These are phyloP conservation scores for Rhizopus arrhizus DNA, from an alignment of 371 early-diverging fungal genomes.

Conservation along the genomic window DNA sequence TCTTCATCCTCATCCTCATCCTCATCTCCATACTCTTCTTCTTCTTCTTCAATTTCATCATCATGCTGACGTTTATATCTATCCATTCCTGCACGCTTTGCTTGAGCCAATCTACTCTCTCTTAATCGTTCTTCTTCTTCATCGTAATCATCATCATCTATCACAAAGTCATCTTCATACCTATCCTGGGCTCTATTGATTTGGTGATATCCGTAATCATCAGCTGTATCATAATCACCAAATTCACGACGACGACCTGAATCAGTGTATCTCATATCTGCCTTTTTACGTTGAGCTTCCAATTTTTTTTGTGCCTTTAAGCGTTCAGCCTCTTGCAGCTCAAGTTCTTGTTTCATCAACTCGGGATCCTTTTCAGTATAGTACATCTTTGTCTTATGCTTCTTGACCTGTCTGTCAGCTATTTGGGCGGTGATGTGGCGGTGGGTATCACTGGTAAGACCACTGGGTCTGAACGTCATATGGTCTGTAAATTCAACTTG, in stretches of 20 bases:
- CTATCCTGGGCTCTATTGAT: constrained; percentile 27
- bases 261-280: constrained; percentile 34
- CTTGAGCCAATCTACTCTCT: constrained; percentile 34
- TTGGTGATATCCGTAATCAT: constrained; percentile 19
- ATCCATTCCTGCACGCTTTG: constrained; percentile 34
- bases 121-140: constrained; percentile 42
- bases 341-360: constrained; percentile 40
- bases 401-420: constrained; percentile 66
- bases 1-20: constrained; percentile 44
- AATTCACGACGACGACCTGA: constrained; percentile 21
- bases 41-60: constrained; percentile 39
- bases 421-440: constrained; percentile 68
- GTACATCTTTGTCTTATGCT: constrained; percentile 66
- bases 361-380: constrained; percentile 67
- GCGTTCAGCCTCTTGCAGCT: constrained; percentile 45
- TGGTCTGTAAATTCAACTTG: constrained; percentile 66
- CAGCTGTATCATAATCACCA: constrained; percentile 26
- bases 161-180: constrained; percentile 52
- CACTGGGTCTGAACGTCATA: constrained; percentile 73
- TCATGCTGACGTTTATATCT: constrained; percentile 27
- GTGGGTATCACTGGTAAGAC: constrained; percentile 64
- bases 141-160: constrained; percentile 47
- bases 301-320: constrained; percentile 51
- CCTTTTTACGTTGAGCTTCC: constrained; percentile 41
- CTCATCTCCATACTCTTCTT: constrained; percentile 33